Conservation (phyloP, 2,329 filamentous ascomycete species). For the Fusarium chlamydosporum region DNA sequence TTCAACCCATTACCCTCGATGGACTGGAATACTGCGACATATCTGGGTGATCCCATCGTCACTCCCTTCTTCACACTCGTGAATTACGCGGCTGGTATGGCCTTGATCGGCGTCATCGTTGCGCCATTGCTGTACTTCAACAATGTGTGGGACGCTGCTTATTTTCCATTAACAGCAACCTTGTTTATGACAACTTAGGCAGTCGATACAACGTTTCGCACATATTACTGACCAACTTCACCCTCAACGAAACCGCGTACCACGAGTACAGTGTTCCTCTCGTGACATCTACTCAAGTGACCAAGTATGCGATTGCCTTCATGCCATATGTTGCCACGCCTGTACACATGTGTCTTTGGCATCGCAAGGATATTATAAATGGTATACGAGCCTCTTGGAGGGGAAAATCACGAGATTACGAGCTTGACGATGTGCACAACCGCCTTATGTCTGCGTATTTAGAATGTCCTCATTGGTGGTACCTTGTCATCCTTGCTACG, state of each 20-base stretch:
- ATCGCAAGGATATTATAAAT: slow-evolving; percentile 51
- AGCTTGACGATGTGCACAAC: slow-evolving; percentile 55
- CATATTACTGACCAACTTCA: slow-evolving; percentile 64
- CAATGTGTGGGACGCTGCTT: slow-evolving; percentile 64
- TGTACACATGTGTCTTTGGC: slow-evolving; percentile 53
- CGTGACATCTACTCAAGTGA: slow-evolving; percentile 60
- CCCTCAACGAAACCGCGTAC: slow-evolving; percentile 67
- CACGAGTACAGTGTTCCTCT: slow-evolving; percentile 67
- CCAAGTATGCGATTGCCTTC: slow-evolving; percentile 54
- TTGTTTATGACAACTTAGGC: slow-evolving; percentile 70
- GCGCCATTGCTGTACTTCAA: slow-evolving; percentile 64
- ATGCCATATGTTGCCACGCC: slow-evolving; percentile 51
- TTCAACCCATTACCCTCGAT: slow-evolving; percentile 58
- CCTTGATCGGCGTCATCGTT: slow-evolving; percentile 66
- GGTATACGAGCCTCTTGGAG: slow-evolving; percentile 50
- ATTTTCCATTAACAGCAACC: slow-evolving; percentile 69
- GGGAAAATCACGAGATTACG: slow-evolving; percentile 55
- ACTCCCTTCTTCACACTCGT: slow-evolving; percentile 51
- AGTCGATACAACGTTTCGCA: slow-evolving; percentile 64
- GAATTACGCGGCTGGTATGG: slow-evolving; percentile 55
- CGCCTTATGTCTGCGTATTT: slow-evolving; percentile 53
- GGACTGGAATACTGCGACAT: slow-evolving; percentile 58
- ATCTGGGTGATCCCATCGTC: slow-evolving; percentile 52
- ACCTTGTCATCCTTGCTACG: slow-evolving; percentile 61
- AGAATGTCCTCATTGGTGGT: slow-evolving; percentile 69